A percentile compares a stretch with the other conserved stretches of the same genome.
Conservation (phyloP, 2,329 filamentous ascomycete genomes). For the Penicillium sp. region DNA sequence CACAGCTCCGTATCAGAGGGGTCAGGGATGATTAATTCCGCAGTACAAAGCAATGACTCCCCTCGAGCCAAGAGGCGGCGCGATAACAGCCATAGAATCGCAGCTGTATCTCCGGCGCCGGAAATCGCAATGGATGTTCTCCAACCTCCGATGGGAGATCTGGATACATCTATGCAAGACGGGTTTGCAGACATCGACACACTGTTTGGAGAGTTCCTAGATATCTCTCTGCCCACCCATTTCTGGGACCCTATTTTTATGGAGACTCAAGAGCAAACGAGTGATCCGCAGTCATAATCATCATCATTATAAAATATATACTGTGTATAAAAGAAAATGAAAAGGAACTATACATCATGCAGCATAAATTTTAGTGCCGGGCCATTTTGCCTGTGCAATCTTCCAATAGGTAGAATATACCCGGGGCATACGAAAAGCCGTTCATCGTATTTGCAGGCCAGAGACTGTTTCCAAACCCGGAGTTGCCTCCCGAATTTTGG, state of each 20-base stretch:
- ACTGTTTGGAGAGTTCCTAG: conserved; percentile 36
- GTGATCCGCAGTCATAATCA: conserved; percentile 7
- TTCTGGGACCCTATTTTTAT: conserved; percentile 39
- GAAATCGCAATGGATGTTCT: conserved; percentile 31
- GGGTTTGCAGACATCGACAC: conserved; percentile 36
- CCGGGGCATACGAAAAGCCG: neutral
- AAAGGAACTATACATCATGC: conserved; percentile 3
- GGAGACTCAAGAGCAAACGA: conserved; percentile 2
- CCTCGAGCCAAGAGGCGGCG: conserved; percentile 3
- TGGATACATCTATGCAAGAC: conserved; percentile 25
- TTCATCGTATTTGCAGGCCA: neutral
- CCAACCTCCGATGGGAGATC: conserved; percentile 44
- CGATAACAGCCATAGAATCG: neutral
- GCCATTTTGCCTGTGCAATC: neutral
- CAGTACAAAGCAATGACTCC: neutral
- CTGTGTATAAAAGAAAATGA: neutral
- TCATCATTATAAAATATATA: conserved; percentile 14
- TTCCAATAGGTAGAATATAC: neutral
- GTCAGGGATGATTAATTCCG: neutral
- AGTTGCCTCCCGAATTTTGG: neutral
- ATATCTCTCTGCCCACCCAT: conserved; percentile 36
- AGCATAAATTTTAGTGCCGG: neutral
- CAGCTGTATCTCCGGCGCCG: neutral
- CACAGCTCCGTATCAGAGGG: neutral
- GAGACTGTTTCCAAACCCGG: neutral